A percentile compares a stretch with the other conserved stretches of the same genome.
Evolutionary conservation across 2,329 filamentous ascomycete species (phyloP).

Genomic region (Bipolaris gigantea): DNA sequence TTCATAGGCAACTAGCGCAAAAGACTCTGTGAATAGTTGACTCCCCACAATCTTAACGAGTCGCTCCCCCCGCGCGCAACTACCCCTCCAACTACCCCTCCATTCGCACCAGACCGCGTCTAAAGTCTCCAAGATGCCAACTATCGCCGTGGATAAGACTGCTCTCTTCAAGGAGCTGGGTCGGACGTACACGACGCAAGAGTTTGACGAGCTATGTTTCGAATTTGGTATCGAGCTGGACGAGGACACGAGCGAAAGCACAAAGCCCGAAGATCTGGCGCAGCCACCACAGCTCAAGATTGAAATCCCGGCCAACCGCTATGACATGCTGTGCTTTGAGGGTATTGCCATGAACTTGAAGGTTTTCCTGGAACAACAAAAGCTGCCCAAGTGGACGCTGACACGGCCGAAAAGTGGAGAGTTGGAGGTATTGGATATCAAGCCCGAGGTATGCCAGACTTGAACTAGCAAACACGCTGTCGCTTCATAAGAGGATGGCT

Average conservation of each 20-base stretch:
- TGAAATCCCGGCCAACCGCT: slow-evolving; percentile 93
- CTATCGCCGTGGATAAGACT: slow-evolving; percentile 94
- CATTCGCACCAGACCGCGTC: slow-evolving; percentile 20
- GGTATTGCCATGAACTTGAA: slow-evolving; percentile 95
- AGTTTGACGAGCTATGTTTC: slow-evolving; percentile 97
- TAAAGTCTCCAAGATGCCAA: slow-evolving; percentile 71
- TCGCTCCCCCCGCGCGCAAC: slow-evolving; percentile 24
- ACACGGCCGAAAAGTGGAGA: slow-evolving; percentile 72
- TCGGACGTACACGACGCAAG: slow-evolving; percentile 86
- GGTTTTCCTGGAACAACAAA: slow-evolving; percentile 79
- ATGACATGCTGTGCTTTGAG: slow-evolving; percentile 96
- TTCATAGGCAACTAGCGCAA: neutral
- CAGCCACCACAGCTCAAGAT: slow-evolving; percentile 95
- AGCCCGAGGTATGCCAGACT: slow-evolving; percentile 57
- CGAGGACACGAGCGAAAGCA: slow-evolving; percentile 64
- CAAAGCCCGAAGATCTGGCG: slow-evolving; percentile 54
- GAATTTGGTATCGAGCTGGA: slow-evolving; percentile 98
- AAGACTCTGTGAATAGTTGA: neutral
- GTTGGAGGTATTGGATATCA: slow-evolving; percentile 78
- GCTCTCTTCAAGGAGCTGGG: slow-evolving; percentile 92
- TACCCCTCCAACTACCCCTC: slow-evolving; percentile 39
- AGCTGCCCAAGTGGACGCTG: slow-evolving; percentile 78
- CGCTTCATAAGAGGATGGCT: neutral
- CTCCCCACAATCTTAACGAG: neutral
- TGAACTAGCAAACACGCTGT: neutral